Evolutionary conservation across 2,329 filamentous ascomycete species (phyloP), one percentile per base, ranked within the genome.

Genomic region (Leptographium lundbergii): DNA sequence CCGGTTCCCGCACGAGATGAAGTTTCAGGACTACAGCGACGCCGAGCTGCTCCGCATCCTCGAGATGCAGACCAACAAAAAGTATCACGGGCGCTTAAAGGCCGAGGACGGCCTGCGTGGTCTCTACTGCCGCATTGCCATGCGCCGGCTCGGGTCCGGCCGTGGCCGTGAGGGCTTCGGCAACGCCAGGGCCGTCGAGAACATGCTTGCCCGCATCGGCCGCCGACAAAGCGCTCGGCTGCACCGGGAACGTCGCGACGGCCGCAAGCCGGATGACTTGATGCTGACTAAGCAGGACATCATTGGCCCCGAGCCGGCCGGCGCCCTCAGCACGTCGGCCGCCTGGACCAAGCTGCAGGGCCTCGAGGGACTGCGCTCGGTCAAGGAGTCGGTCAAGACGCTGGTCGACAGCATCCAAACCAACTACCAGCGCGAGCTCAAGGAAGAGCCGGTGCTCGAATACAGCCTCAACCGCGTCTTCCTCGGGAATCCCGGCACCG

Each of bases 141-240:
- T 80, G 4, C 76, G 82, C 0, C 74, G 87, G 1, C 70, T 90
- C 14, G 86, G 86, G 0, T 73, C 77, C 7, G 78, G 79, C 0
- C 80, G 87, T 0, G 86, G 84, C 0, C 75, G 76, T 1, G 78
- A 83, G 32, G 86, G 87, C 0, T 91, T 91, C 61, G 87, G 85
- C 0, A 91, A 92, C 64, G 88, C 88, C 0, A 75, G 88, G 1
- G 77, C 82, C 0, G 72, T 91, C 0, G 81, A 90, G 53, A 91
- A 89, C 63, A 27, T 34, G 11, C 48, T 57, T 3, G 14, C 29
- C 3, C n/a, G 4, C 9, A 42, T 57, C 14, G 24, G 13, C 6
- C 42, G 34, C 13, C 34, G 53, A 19, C 53, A 55, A 36, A 19
- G 22, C 9, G 19, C 7, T 2, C 53, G 53, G 2, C 22, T 55